Evolutionary conservation across 2,329 filamentous ascomycete species (phyloP).

Genomic region (Botryosphaeria dothidea): DNA sequence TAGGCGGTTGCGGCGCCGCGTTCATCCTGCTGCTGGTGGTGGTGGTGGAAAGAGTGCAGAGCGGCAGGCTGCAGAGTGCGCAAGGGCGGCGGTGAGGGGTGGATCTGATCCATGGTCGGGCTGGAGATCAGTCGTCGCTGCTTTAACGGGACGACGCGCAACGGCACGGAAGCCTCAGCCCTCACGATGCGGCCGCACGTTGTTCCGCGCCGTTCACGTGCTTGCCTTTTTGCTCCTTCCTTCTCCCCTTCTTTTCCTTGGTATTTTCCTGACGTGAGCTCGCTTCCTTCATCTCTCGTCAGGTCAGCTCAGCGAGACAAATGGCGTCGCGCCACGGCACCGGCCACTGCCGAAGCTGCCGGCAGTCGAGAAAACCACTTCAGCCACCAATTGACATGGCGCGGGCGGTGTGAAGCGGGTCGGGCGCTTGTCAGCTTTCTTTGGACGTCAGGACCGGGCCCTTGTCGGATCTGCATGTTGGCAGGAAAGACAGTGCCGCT

Average conservation of each 20-base stretch:
- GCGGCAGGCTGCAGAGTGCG: conserved; percentile 30
- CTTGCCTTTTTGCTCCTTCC: conserved; percentile 17
- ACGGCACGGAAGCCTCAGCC: not conserved
- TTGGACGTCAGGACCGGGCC: not conserved
- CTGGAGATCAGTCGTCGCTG: conserved; percentile 24
- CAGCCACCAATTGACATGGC: not conserved
- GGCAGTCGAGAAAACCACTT: not conserved
- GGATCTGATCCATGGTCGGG: conserved; percentile 18
- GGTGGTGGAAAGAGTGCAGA: conserved; percentile 33
- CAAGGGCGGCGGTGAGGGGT: conserved; percentile 27
- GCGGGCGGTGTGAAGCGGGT: not conserved
- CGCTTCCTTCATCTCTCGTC: conserved; percentile 8
- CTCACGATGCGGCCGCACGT: not conserved
- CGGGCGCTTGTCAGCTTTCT: not conserved
- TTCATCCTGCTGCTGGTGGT: conserved; percentile 26
- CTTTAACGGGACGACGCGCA: conserved; percentile 25
- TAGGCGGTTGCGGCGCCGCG: conserved; percentile 1
- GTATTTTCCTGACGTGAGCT: not conserved
- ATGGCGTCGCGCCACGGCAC: not conserved
- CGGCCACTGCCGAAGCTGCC: not conserved
- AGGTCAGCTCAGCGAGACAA: conserved; percentile 22
- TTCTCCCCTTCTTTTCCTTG: too few species aligned
- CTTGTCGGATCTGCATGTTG: not conserved
- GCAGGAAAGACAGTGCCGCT: not conserved
- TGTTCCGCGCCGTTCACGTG: conserved; percentile 40